Evolutionary conservation across 805 yeast species (phyloP), one percentile per base, ranked within the genome.

Genomic region (Lachancea fermentati): DNA sequence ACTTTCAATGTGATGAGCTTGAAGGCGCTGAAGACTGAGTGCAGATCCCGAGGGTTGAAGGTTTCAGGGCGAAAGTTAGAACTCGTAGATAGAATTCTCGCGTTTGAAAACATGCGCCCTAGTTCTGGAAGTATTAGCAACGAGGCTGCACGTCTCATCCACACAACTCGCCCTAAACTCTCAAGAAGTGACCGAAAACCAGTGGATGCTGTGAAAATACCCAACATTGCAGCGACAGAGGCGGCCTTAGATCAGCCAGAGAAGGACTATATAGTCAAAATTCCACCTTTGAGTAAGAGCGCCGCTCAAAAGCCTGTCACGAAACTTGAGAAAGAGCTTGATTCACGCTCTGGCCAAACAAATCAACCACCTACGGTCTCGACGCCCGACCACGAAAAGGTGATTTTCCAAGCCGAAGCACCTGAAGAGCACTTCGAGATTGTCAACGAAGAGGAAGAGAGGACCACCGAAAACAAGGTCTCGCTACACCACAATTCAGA

Each of bases 41-140:
- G 85, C 55, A 73, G 74, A 42, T 65, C 63, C 42, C 69, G 81
- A 45, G 84, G 85, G 0, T 57, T 81, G 44, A 76, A 73, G 50
- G 72, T 79, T 0, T 62, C 76, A n/a, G 88, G 88, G 11, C 68
- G 69, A 36, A 81, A 81, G 52, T 58, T 71, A 7, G 85, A 81
- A 22, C 60, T 81, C 17, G 67, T 79, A 18, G 53, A 60, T 7
- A 57, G 70, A 40, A 55, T 60, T 17, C 37, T 54, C 19, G 45
- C 52, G 5, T 47, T 45, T 39, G 63, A 60, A 19, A 41, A 45
- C 12, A 43, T 29, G 6, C 29, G 29, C 19, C 24, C 25, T 6
- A 34, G 19, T 13, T 22, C 34, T 3, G 32, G 32, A 15, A 17
- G 26, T 8, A 5, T 22, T 8, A 3, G 29, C 17, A 19, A 34